Evolutionary conservation across 176 grass and related monocot species (phyloP).

Genomic region (Chloris gayana): DNA sequence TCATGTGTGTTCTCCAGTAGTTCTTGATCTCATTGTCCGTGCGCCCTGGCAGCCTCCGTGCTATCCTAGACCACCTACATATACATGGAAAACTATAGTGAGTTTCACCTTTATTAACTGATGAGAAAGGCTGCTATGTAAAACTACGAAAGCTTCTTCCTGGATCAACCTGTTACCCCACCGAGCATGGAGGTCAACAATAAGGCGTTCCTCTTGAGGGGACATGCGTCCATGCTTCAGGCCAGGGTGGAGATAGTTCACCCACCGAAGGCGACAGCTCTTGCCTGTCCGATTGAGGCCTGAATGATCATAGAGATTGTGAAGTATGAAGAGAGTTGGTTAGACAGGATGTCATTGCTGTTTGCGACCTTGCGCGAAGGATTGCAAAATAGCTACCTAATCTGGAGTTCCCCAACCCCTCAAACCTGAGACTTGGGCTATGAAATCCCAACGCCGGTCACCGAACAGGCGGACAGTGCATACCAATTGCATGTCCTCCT

Average conservation of each 20-base stretch:
- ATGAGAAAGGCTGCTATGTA: too few relatives aligned
- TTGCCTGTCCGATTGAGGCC: constrained; percentile 86
- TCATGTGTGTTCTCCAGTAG: constrained; percentile 86
- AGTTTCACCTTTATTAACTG: constrained; percentile 12
- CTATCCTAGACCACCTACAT: constrained; percentile 82
- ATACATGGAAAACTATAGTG: constrained; percentile 19
- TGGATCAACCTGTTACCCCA: constrained; percentile 90
- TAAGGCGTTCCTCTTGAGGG: constrained; percentile 69
- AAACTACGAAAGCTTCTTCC: too few relatives aligned
- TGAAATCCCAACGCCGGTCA: constrained; percentile 99
- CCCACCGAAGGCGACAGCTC: constrained; percentile 87
- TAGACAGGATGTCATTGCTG: constrained; percentile 31
- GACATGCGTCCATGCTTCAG: constrained; percentile 82
- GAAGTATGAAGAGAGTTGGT: constrained; percentile 39
- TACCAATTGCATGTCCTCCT: constrained; percentile 96
- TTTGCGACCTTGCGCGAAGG: constrained; percentile 43
- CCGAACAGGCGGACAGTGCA: constrained; percentile 98
- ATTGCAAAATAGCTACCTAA: constrained; percentile 63
- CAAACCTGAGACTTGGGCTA: constrained; percentile 99
- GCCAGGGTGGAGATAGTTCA: constrained; percentile 86
- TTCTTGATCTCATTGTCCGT: constrained; percentile 99
- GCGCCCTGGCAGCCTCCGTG: constrained; percentile 76
- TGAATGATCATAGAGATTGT: constrained; percentile 29
- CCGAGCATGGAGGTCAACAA: constrained; percentile 68
- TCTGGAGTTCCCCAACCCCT: constrained; percentile 70